Evolutionary conservation across 108 stramenopile genomes (phyloP).

Genomic region (Fragilariopsis cylindrus): DNA sequence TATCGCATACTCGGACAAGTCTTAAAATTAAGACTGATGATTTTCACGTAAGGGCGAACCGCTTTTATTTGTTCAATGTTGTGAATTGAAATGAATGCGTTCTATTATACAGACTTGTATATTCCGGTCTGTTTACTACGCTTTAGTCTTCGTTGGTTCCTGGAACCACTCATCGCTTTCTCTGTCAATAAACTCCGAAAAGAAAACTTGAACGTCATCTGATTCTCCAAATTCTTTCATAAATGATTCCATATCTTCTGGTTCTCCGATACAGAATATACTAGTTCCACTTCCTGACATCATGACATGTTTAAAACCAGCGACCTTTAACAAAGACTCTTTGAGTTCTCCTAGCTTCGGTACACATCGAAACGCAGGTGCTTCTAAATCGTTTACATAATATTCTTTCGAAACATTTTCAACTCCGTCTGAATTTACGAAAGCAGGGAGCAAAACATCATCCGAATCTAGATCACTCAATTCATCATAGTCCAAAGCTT

Average conservation of each 20-base stretch:
- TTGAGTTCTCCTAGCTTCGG: conserved; percentile 71
- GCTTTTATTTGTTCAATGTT: no score
- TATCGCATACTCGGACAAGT: no score
- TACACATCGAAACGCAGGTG: conserved; percentile 76
- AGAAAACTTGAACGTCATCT: conserved; percentile 67
- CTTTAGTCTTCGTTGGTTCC: conserved; percentile 10
- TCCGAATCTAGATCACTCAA: conserved; percentile 71
- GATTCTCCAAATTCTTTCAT: conserved; percentile 51
- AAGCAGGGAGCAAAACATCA: conserved; percentile 54
- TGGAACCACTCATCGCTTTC: conserved; percentile 48
- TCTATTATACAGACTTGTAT: no score
- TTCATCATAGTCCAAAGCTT: conserved; percentile 81
- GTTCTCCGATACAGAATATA: conserved; percentile 84
- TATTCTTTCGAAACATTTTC: conserved; percentile 52
- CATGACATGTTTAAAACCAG: conserved; percentile 79
- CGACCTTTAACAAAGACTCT: conserved; percentile 50
- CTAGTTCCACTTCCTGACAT: conserved; percentile 89
- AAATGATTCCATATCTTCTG: conserved; percentile 59
- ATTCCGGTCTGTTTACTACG: no score
- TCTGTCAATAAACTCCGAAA: conserved; percentile 63
- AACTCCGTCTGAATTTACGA: conserved; percentile 53
- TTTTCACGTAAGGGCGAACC: no score
- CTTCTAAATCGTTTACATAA: conserved; percentile 84
- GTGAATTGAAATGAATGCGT: no score
- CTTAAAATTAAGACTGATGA: no score